A percentile compares a stretch with the other conserved stretches of the same genome.
These are phyloP conservation scores for Mollisiaceae sp. DNA, from an alignment of 2,329 filamentous ascomycete genomes.

Conservation along the genomic window DNA sequence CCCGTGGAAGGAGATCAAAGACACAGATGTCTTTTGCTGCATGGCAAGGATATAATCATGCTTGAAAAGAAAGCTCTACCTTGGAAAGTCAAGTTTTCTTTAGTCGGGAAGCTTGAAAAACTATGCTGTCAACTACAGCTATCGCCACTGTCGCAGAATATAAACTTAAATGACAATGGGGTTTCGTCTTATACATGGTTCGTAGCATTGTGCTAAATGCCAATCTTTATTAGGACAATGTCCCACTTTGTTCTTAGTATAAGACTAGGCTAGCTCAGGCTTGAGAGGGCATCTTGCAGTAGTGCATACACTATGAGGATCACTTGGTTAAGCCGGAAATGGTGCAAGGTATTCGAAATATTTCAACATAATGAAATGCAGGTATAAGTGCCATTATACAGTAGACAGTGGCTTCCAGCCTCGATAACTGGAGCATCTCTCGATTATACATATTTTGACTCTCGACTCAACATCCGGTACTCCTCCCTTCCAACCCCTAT, in stretches of 20 bases:
- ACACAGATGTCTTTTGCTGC: too few relatives aligned
- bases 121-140: too few relatives aligned
- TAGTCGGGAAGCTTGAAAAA: too few relatives aligned
- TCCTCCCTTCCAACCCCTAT: constrained; percentile 1
- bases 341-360: neutral
- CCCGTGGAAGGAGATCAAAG: too few relatives aligned
- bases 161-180: too few relatives aligned
- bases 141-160: too few relatives aligned
- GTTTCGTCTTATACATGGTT: too few relatives aligned
- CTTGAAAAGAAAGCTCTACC: too few relatives aligned
- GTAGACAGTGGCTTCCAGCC: neutral
- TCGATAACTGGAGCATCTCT: neutral
- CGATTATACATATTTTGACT: constrained; percentile 12
- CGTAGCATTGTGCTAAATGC: too few relatives aligned
- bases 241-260: neutral
- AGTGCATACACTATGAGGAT: neutral
- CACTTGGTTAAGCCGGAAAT: neutral
- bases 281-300: neutral
- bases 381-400: neutral
- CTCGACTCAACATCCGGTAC: constrained; percentile 1
- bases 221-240: neutral
- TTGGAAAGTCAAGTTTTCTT: too few relatives aligned
- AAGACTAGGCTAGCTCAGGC: too few relatives aligned
- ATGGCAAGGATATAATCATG: too few relatives aligned
- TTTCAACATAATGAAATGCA: neutral